Conservation (phyloP, 208 protist genomes). For the Wallacemonas sp. region DNA sequence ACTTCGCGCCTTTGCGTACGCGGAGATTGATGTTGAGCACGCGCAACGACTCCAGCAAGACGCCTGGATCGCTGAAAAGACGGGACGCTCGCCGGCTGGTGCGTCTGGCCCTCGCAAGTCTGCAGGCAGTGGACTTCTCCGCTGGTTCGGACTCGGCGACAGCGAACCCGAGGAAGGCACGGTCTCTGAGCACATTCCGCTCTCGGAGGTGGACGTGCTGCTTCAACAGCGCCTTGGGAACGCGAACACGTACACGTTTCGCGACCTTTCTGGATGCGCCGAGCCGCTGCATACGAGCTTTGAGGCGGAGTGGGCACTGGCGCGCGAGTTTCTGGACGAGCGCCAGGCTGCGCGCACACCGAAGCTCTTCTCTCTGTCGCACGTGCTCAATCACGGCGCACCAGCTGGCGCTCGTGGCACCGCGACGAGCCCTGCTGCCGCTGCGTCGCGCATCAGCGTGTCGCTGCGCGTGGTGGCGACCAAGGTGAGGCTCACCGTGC, state of each 20-base stretch:
- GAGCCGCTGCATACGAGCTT: slow-evolving; percentile 15
- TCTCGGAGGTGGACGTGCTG: not conserved
- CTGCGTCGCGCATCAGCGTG: not conserved
- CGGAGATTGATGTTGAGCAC: slow-evolving; percentile 58
- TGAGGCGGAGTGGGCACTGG: slow-evolving; percentile 29
- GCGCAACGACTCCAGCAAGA: slow-evolving; percentile 41
- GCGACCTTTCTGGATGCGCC: not conserved
- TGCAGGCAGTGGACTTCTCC: slow-evolving; percentile 11
- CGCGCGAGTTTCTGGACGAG: slow-evolving; percentile 22
- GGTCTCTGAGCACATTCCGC: not conserved
- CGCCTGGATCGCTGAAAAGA: slow-evolving; percentile 37
- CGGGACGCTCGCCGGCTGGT: not conserved
- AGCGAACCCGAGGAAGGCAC: not conserved
- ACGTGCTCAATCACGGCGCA: not conserved
- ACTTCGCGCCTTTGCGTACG: slow-evolving; percentile 68
- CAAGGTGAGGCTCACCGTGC: not conserved
- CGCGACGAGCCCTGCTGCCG: not conserved
- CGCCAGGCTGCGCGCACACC: not conserved
- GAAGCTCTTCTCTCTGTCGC: not conserved
- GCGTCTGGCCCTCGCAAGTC: not conserved
- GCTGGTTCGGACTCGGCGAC: slow-evolving; percentile 25
- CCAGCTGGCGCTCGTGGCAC: not conserved
- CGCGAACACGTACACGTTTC: not conserved
- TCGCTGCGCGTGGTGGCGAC: not conserved
- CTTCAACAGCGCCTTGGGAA: not conserved